Base-by-base conservation (phyloP, 176 grass and related monocot genomes). In the Phragmites australis region DNA sequence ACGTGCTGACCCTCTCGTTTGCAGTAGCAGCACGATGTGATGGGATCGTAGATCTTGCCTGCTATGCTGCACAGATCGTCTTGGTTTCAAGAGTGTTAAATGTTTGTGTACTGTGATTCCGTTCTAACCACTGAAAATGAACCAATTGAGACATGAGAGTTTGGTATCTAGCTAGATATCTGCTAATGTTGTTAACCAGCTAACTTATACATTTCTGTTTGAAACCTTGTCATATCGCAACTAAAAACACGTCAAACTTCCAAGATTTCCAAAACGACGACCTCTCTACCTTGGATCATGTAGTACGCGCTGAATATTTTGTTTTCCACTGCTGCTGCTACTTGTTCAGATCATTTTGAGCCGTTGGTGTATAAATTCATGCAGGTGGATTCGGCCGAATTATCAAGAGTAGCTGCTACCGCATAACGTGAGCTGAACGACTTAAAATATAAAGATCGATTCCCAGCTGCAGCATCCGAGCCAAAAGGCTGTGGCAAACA, bases 371-470 rank as follows among this genome's bases (percentile, higher is more conserved):
- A 68, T 68, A 42, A 23, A 72, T 27, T 18, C 39, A 23, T 30
- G 61, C 81, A 68, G 75, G 68, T 79, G 68, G 67, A 88, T 79
- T 57, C 26, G 22, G 75, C 49, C 86, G 14, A 88, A 88, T 59
- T 73, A 50, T 82, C 82, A 34, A 41, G 10, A 86, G 31, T 1
- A 55, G 21, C 59, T 10, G 59, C 45, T 49, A 19, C 32, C 46
- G 43, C 54, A 77, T 63, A 63, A 46, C 72, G 27, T 57, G 67
- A 88, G 27, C 12, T 48, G 17, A 82, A 46, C 26, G 37, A 2
- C 9, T 66, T 71, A 85, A 54, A 53, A 62, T 62, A 53, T 26
- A 70, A 68, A 42, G 22, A 87, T 52, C 50, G 47, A 60, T 75
- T 65, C 79, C 34, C 6, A 13, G 58, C 13, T 7, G 42, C 41